Base-by-base conservation (phyloP, 2,329 filamentous ascomycete species). In the Fusarium sp. region DNA sequence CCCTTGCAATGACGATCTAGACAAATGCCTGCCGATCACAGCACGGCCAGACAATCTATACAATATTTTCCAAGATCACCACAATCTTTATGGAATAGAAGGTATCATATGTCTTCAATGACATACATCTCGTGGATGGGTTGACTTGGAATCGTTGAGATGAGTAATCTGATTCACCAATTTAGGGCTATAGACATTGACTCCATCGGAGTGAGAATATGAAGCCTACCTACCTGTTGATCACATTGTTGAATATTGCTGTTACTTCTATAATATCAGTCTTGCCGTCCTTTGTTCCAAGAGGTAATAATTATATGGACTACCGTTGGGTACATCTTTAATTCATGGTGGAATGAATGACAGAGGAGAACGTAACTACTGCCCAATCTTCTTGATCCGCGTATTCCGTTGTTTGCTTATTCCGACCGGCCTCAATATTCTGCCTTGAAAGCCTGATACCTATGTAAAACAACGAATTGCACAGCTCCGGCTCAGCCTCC, bases 1-100 rank as follows among this genome's bases (percentile, higher is more conserved):
- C 65, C 66, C 71, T 74, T 76, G 41, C 48, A 68, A 66, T 63
- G 69, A 74, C 70, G 52, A 74, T 69, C 66, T 55, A 36, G 70
- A 47, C 36, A 47, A 58, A 55, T 24, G 36, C 47, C 38, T 55
- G 70, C 51, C 61, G 70, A 73, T 73, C 70, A 44, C 55, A 67
- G 55, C 14, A 44, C 44, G 61, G 66, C 48, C 66, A 39, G 62
- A 61, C 49, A 58, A 36, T 47, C 45, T 65, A 56, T 45, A 44
- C 57, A 48, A 57, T 24, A n/a, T 63, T 56, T 70, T 52, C 41
- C 45, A 64, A 35, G 24, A 44, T 31, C 20, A 51, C 26, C 11
- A 20, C 26, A n/a, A 54, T 38, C 17, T 24, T 51, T 28, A 13
- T 2, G 33, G 33, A 33, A 12, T 14, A 17, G n/a, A 33, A 57